phyloP scores from a whole-genome alignment of 768 basidiomycete species.

The Cyclocybe aegerita region DNA sequence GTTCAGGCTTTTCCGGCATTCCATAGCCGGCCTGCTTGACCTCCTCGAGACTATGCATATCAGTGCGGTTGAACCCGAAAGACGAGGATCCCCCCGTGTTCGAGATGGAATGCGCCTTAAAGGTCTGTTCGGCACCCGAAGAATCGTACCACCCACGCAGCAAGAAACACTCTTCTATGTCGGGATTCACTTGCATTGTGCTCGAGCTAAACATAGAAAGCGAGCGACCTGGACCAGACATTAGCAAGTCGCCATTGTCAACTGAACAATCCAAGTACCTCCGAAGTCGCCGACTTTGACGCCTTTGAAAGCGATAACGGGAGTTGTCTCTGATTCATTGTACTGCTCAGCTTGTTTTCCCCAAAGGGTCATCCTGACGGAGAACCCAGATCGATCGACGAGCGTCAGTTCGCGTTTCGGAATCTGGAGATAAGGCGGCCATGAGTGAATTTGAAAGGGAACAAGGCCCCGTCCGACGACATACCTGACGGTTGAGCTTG shows the following conservation, averaged over 20 bases:
- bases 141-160: conserved; percentile 93
- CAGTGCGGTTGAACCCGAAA: conserved; percentile 60
- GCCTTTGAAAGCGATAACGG: conserved; percentile 91
- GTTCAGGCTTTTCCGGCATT: conserved; percentile 73
- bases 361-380: conserved; percentile 90
- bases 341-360: conserved; percentile 92
- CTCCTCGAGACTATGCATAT: conserved; percentile 71
- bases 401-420: conserved; percentile 87
- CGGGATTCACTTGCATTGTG: conserved; percentile 83
- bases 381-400: conserved; percentile 79
- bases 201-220: conserved; percentile 83
- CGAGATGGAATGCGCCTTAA: conserved; percentile 67
- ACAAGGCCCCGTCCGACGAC: background rate
- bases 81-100: conserved; percentile 34
- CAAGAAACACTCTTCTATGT: conserved; percentile 84
- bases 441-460: conserved; percentile 1
- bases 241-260: conserved; percentile 5
- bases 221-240: conserved; percentile 57
- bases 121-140: conserved; percentile 58
- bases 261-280: conserved; percentile 39
- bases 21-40: conserved; percentile 80
- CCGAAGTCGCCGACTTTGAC: conserved; percentile 92
- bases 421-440: conserved; percentile 44
- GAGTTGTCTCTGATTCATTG: conserved; percentile 44
- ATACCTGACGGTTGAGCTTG: conserved; percentile 65